These are phyloP conservation scores for Claviceps maximensis DNA, from an alignment of 2,329 filamentous ascomycete genomes.

Conservation along the genomic window DNA sequence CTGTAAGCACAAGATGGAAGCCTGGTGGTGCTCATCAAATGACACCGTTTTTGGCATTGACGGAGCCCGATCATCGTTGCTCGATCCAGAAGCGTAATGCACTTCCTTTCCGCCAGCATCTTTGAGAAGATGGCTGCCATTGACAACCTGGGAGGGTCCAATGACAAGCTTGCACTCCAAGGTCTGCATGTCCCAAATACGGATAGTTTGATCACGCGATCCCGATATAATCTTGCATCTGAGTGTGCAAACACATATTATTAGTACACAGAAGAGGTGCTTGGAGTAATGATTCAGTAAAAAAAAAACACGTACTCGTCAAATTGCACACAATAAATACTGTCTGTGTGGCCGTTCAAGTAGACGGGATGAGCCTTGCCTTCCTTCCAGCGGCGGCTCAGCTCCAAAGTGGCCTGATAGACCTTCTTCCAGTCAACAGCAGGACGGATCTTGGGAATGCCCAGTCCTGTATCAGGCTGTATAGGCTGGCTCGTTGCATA, in stretches of 20 bases:
- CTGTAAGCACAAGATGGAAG: conserved; percentile 87
- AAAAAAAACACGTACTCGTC: conserved; percentile 58
- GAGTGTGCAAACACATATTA: conserved; percentile 4
- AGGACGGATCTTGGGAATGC: conserved; percentile 40
- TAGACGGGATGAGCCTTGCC: conserved; percentile 74
- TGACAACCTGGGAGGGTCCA: conserved; percentile 57
- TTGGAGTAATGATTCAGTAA: too few relatives aligned
- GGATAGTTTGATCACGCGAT: conserved; percentile 87
- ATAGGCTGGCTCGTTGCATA: conserved; percentile 44
- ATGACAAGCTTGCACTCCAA: conserved; percentile 77
- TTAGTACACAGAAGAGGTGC: not conserved
- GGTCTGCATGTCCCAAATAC: conserved; percentile 89
- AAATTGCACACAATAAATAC: conserved; percentile 95
- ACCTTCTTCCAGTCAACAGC: conserved; percentile 76
- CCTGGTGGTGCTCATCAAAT: conserved; percentile 62
- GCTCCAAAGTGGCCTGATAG: conserved; percentile 60
- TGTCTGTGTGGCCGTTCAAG: conserved; percentile 85
- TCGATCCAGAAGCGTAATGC: conserved; percentile 42
- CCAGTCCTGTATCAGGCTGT: conserved; percentile 40
- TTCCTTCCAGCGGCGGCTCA: conserved; percentile 68
- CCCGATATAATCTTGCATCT: conserved; percentile 93
- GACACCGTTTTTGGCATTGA: conserved; percentile 42
- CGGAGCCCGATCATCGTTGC: conserved; percentile 31
- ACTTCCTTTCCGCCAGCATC: conserved; percentile 36
- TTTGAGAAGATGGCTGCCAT: conserved; percentile 35